Evolutionary conservation across 306 rosid genomes (phyloP).

Genomic region (Prunus dulcis): DNA sequence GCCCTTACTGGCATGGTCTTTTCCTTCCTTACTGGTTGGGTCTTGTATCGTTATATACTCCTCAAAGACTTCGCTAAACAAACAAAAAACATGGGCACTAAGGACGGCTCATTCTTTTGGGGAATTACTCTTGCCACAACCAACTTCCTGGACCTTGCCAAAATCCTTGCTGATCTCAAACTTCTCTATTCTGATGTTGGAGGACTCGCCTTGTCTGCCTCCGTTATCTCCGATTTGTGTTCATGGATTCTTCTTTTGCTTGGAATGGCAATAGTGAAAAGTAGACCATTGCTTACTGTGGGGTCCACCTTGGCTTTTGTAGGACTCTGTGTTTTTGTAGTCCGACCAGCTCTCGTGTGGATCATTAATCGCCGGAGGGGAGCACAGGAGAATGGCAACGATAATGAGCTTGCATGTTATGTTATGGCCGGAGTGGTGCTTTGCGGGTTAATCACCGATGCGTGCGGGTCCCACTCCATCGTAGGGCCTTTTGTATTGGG

Average conservation of each 20-base stretch:
- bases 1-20: slow-evolving; percentile 31
- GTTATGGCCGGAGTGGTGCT: slow-evolving; percentile 20
- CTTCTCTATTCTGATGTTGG: slow-evolving; percentile 39
- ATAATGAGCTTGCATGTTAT: slow-evolving; percentile 18
- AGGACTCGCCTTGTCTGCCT: slow-evolving; percentile 30
- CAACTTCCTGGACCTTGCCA: slow-evolving; percentile 40
- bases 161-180: slow-evolving; percentile 33
- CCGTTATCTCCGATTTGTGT: slow-evolving; percentile 31
- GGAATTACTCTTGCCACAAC: slow-evolving; percentile 36
- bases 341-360: slow-evolving; percentile 35
- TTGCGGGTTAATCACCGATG: slow-evolving; percentile 28
- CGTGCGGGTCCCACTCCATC: slow-evolving; percentile 35
- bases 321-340: background rate
- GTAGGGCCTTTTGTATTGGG: slow-evolving; percentile 35
- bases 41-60: slow-evolving; percentile 14
- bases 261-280: slow-evolving; percentile 10
- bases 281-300: background rate
- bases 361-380: background rate
- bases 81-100: background rate
- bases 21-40: slow-evolving; percentile 30
- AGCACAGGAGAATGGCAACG: background rate
- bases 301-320: slow-evolving; percentile 10
- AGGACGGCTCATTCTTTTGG: slow-evolving; percentile 34
- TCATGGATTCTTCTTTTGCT: slow-evolving; percentile 31
- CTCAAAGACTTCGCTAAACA: background rate